Conservation (phyloP, 176 grass and related monocot species). For the Carex littledalei region DNA sequence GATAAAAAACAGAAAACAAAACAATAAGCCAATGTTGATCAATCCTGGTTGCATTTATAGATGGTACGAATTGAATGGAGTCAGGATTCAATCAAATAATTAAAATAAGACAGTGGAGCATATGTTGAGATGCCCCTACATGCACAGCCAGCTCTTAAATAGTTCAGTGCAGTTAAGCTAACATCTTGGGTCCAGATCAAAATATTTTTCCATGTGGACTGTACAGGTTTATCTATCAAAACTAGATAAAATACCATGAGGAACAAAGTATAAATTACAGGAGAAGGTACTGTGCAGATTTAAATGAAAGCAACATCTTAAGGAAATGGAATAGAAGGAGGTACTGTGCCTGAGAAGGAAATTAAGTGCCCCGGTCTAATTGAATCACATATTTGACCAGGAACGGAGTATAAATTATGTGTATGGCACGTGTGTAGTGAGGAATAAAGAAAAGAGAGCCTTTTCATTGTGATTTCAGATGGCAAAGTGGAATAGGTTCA, state of each 20-base stretch:
- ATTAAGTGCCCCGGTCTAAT: background rate
- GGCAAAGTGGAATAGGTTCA: too few relatives aligned
- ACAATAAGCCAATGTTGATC: background rate
- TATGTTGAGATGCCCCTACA: background rate
- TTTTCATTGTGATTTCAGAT: background rate
- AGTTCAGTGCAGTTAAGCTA: background rate
- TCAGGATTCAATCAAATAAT: background rate
- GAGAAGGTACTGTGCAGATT: too few relatives aligned
- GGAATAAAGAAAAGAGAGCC: background rate
- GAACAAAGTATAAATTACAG: background rate
- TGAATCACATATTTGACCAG: background rate
- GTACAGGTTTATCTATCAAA: background rate
- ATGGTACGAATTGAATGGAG: background rate
- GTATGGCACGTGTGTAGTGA: background rate
- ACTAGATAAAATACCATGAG: background rate
- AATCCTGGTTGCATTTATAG: background rate
- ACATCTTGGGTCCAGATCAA: background rate
- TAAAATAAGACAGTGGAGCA: background rate
- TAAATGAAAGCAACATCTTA: background rate
- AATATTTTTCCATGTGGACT: background rate
- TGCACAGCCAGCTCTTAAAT: background rate
- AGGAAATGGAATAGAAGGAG: background rate
- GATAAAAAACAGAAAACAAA: slow-evolving; percentile 14
- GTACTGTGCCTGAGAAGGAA: background rate
- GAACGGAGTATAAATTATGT: background rate